A percentile compares a stretch with the other conserved stretches of the same genome.
Conservation (phyloP, 352 stramenopile genomes). For the Phytopythium cucurbitacearum region DNA sequence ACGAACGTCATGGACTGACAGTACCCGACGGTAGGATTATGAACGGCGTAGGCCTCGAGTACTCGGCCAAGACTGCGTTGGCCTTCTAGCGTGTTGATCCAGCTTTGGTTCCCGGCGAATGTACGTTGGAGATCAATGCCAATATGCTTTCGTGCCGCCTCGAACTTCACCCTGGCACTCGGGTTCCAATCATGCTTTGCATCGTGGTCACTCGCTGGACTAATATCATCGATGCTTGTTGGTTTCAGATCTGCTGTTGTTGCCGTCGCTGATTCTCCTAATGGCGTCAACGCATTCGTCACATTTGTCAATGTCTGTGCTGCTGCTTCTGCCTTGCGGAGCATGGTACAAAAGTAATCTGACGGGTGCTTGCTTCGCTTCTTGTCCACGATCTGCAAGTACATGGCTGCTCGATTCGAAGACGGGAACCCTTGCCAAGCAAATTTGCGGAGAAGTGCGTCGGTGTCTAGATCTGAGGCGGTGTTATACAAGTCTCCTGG, state of each 20-base stretch:
- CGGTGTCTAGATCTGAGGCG: background rate
- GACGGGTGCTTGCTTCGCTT: conserved; percentile 12
- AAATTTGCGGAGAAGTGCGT: conserved; percentile 15
- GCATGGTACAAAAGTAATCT: conserved; percentile 30
- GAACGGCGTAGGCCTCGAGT: conserved; percentile 71
- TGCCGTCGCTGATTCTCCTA: too few relatives aligned
- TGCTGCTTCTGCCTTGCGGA: background rate
- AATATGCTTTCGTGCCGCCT: conserved; percentile 44
- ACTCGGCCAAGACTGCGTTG: conserved; percentile 56
- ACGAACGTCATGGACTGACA: conserved; percentile 91
- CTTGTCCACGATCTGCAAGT: conserved; percentile 37
- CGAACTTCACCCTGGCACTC: conserved; percentile 13
- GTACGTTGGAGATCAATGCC: conserved; percentile 64
- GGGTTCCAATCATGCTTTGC: background rate
- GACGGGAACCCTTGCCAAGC: conserved; percentile 53
- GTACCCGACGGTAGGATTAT: conserved; percentile 79
- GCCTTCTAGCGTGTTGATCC: conserved; percentile 43
- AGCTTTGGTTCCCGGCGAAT: conserved; percentile 63
- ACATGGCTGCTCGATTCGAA: conserved; percentile 30
- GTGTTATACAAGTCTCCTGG: background rate
- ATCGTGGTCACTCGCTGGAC: background rate
- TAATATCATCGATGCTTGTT: conserved; percentile 1
- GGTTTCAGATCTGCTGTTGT: background rate
- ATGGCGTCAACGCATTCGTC: too few relatives aligned
- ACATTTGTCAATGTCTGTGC: background rate